These are phyloP conservation scores for Cryptosporidium canis DNA, from an alignment of 169 alveolate species.

Conservation along the genomic window DNA sequence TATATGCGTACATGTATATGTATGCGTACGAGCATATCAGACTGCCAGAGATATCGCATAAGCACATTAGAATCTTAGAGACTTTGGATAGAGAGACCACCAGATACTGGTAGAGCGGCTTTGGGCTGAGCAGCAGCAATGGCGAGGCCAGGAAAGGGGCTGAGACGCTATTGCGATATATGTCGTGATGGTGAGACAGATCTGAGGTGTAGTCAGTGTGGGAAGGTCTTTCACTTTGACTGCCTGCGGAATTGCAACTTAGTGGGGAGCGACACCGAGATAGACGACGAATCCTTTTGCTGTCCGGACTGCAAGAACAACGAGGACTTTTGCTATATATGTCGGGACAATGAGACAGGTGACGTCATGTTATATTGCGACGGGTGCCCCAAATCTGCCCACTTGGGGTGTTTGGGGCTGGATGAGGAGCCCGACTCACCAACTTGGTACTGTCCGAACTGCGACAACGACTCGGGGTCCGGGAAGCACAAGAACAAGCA, in stretches of 20 bases:
- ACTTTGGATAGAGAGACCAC: not conserved
- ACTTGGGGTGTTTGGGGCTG: conserved; percentile 85
- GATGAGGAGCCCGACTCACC: conserved; percentile 86
- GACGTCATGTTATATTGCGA: conserved; percentile 86
- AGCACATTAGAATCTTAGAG: not conserved
- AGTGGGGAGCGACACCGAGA: conserved; percentile 63
- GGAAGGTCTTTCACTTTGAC: conserved; percentile 53
- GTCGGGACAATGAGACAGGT: conserved; percentile 82
- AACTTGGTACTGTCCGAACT: conserved; percentile 89
- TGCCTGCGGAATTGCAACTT: conserved; percentile 55
- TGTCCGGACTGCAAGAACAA: conserved; percentile 83
- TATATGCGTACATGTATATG: not conserved
- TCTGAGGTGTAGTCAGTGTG: conserved; percentile 62
- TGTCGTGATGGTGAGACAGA: conserved; percentile 71
- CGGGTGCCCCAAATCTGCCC: conserved; percentile 91
- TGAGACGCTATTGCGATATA: conserved; percentile 68
- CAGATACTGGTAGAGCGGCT: not conserved
- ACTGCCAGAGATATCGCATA: not conserved
- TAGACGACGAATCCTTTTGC: conserved; percentile 78
- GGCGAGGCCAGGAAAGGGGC: conserved; percentile 58
- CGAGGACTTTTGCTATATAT: conserved; percentile 86
- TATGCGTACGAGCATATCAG: not conserved
- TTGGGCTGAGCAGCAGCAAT: not conserved
- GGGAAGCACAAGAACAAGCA: conserved; percentile 86
- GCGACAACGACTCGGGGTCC: conserved; percentile 45